Conservation (phyloP, 2,329 filamentous ascomycete genomes). For the Davidsoniella virescens region DNA sequence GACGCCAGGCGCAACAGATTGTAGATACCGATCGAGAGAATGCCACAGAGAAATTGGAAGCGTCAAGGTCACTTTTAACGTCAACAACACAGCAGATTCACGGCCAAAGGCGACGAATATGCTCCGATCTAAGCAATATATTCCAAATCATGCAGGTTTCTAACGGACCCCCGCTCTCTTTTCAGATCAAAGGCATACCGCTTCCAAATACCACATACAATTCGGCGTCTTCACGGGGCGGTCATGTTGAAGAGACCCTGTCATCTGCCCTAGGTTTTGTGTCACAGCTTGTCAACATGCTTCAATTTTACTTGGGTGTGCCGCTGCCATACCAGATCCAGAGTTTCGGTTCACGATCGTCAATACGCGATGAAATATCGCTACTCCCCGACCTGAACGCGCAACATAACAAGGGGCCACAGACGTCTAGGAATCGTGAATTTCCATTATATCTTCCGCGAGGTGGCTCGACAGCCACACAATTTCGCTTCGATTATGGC, state of each 20-base stretch:
- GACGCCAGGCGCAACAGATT: constrained; percentile 40
- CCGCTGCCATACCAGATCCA: constrained; percentile 68
- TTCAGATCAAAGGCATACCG: constrained; percentile 64
- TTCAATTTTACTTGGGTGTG: constrained; percentile 69
- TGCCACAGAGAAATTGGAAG: constrained; percentile 40
- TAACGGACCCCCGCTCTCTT: constrained; percentile 48
- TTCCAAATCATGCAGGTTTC: constrained; percentile 60
- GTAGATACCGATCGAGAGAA: constrained; percentile 45
- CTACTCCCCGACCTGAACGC: constrained; percentile 29
- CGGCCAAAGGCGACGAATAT: constrained; percentile 77
- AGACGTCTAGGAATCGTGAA: constrained; percentile 37
- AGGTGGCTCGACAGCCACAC: constrained; percentile 46
- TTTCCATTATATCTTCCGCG: constrained; percentile 64
- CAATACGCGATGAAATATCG: constrained; percentile 60
- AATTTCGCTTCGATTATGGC: constrained; percentile 88
- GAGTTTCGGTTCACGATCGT: constrained; percentile 55
- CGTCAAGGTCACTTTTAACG: constrained; percentile 37
- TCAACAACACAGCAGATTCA: constrained; percentile 49
- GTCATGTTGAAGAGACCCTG: constrained; percentile 50
- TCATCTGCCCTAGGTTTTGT: constrained; percentile 72
- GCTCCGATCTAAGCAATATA: constrained; percentile 62
- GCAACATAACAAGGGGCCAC: neutral
- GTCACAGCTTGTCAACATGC: constrained; percentile 53
- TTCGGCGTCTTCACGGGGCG: constrained; percentile 22
- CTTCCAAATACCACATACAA: constrained; percentile 72